phyloP scores from a whole-genome alignment of 2,329 filamentous ascomycete species.

The Arthrobotrys musiformis region DNA sequence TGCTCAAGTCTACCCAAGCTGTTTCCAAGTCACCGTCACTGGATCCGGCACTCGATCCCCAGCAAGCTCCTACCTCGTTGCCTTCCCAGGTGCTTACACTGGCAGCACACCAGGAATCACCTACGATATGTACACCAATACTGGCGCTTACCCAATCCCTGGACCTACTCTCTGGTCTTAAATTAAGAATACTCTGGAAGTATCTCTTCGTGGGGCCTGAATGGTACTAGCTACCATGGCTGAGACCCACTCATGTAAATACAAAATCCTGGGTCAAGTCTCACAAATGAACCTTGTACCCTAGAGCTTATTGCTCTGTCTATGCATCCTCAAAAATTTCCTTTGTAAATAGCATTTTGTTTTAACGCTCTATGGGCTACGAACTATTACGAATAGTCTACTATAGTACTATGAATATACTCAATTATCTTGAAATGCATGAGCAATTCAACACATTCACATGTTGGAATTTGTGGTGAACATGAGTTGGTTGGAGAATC shows the following conservation, averaged over 20 bases:
- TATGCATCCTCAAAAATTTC: slow-evolving; percentile 14
- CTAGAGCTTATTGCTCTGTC: slow-evolving; percentile 1
- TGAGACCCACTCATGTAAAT: not conserved
- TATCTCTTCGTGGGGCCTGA: not conserved
- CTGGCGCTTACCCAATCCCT: slow-evolving; percentile 61
- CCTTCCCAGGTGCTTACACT: slow-evolving; percentile 69
- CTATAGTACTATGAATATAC: no score
- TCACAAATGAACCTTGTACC: not conserved
- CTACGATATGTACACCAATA: slow-evolving; percentile 67
- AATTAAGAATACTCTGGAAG: slow-evolving; percentile 10
- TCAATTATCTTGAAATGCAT: no score
- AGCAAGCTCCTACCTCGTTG: slow-evolving; percentile 62
- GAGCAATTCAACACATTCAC: not conserved
- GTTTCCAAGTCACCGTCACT: slow-evolving; percentile 69
- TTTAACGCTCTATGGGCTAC: not conserved
- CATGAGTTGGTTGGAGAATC: not conserved
- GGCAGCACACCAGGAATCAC: slow-evolving; percentile 67
- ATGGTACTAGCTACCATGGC: no score
- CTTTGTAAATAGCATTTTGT: slow-evolving; percentile 9
- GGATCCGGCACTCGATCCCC: slow-evolving; percentile 59
- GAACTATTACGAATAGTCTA: not conserved
- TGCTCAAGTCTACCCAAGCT: slow-evolving; percentile 70
- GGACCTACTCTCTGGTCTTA: slow-evolving; percentile 61
- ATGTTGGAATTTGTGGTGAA: not conserved
- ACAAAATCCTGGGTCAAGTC: not conserved